A percentile compares a stretch with the other conserved stretches of the same genome.
Conservation (phyloP, 371 early-diverging fungal genomes). For the Mortierella sp. region DNA sequence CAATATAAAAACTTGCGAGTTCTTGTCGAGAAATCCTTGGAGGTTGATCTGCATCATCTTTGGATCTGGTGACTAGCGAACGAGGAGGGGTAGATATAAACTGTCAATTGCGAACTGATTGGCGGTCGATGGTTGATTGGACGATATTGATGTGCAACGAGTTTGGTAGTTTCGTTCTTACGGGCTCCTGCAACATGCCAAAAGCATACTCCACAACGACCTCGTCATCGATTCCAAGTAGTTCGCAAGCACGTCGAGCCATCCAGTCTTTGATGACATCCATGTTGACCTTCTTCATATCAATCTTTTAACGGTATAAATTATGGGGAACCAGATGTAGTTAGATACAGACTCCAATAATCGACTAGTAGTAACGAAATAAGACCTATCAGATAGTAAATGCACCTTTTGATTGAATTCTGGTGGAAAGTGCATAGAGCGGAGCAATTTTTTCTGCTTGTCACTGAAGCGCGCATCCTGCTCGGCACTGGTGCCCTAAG, state of each 20-base stretch:
- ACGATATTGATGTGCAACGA: no score
- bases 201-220: conserved; percentile 89
- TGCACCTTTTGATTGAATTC: conserved; percentile 84
- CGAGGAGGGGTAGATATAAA: neutral
- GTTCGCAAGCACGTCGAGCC: conserved; percentile 74
- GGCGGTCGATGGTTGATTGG: no score
- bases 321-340: neutral
- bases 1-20: conserved; percentile 83
- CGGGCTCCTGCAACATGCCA: conserved; percentile 83
- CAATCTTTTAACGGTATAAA: conserved; percentile 67
- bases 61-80: conserved; percentile 82
- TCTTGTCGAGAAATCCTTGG: conserved; percentile 93
- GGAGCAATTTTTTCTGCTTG: conserved; percentile 88
- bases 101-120: neutral
- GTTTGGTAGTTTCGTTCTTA: conserved; percentile 47
- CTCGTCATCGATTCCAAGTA: conserved; percentile 95
- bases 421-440: conserved; percentile 87
- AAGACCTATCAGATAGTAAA: neutral
- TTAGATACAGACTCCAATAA: neutral
- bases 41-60: conserved; percentile 93
- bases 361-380: neutral
- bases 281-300: conserved; percentile 91
- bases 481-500: conserved; percentile 81
- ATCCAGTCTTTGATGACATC: conserved; percentile 89
- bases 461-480: conserved; percentile 93